Base-by-base conservation (phyloP, 202 grass and related monocot genomes). In the Brachypodium distachyon region DNA sequence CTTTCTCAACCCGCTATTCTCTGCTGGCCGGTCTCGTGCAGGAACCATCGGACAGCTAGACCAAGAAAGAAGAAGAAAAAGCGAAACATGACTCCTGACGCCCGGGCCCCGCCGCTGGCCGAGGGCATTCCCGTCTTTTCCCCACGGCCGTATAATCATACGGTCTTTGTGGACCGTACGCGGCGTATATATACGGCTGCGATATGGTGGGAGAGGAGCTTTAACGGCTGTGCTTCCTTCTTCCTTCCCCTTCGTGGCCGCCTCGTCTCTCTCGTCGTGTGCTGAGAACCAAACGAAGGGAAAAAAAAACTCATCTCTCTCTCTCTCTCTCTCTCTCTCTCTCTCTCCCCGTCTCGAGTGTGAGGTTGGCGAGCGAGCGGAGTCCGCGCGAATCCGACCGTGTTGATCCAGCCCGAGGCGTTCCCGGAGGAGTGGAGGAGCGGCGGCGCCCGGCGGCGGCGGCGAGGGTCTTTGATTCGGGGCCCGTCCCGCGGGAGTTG, bases 211-310 rank as follows among this genome's bases (percentile, higher is more conserved):
- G n/a, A n/a, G n/a, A n/a, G n/a, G n/a, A n/a, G n/a, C n/a, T n/a
- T 52, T 55, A 69, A 75, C 85, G 81, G 75, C 70, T 88, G 76
- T 33, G 76, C 80, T 40, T 18, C 23, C 40, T 23, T 1, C n/a
- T n/a, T n/a, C n/a, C n/a, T n/a, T n/a, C n/a, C n/a, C 38, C 62
- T 12, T 73, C 67, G 67, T 78, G 49, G 58, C 58, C 58, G 50
- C 29, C 18, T 70, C 40, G 16, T n/a, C n/a, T n/a, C n/a, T n/a
- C n/a, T n/a, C n/a, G n/a, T n/a, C n/a, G n/a, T n/a, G n/a, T n/a
- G n/a, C n/a, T n/a, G n/a, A n/a, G n/a, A n/a, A n/a, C n/a, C 55
- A 14, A 3, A 66, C 21, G 40, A 17, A 14, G 9, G 6, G 0
- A 3, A 6, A 25, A 39, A 61, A 64, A 27, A 57, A 31, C 26